Base-by-base conservation (phyloP, 805 yeast genomes). In the Blastobotrys americana region DNA sequence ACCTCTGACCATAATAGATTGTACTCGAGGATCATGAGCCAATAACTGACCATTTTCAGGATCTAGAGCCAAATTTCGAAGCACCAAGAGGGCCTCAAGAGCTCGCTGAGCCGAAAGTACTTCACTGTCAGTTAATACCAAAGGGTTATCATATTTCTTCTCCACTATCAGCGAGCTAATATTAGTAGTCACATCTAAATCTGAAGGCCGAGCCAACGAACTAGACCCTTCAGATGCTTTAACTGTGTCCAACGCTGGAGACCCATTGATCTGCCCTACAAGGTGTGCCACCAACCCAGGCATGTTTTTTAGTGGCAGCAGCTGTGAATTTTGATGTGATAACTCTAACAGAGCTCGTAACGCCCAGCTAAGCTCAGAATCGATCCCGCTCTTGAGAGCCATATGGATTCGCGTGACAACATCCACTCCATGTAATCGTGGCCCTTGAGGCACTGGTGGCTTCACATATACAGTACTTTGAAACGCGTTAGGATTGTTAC, bases 51-150 rank as follows among this genome's bases (percentile, higher is more conserved):
- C 93, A 56, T 86, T 84, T 37, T 75, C 82, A 9, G 84, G 74
- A 60, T 88, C 96, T 59, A 90, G 95, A 2, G 85, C 76, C 38
- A 85, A 66, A 62, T 93, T 93, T 57, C 97, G 73, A 45, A 93
- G 67, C 16, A 84, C 76, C 36, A 93, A 68, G 54, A 81, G 71
- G 5, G 82, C 71, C 57, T 74, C 78, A 5, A 73, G 57, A 31
- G 60, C 56, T 37, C 54, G 55, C 39, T 59, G 64, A 10, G 61
- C 57, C 28, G 50, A 55, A 13, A 48, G 48, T 15, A 52, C 27
- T 16, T 52, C 53, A 18, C 44, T 50, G 22, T 51, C 53, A 5
- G 45, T 36, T 21, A 13, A n/a, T 16, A 46, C 52, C 20, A 48
- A 37, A 13, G 38, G 38, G 20, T 43, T 19, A 5, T 39, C 44